Percentiles rank a stretch among this genome's conserved stretches.
Evolutionary conservation across 768 basidiomycete species (phyloP).

Genomic region (Psilocybe cyanescens): DNA sequence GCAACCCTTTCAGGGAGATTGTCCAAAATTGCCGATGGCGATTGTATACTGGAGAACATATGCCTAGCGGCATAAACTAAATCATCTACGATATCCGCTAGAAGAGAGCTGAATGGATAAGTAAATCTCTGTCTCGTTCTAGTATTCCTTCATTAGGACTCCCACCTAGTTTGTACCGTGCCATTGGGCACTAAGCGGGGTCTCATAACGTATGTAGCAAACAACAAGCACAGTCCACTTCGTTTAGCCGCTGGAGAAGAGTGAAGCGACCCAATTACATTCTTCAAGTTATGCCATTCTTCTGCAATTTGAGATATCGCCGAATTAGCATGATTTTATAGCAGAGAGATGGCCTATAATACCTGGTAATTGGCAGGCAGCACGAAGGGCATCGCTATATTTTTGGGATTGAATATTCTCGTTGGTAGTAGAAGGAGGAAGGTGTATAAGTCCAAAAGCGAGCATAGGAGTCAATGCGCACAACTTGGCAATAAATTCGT

Average conservation of each 20-base stretch:
- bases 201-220: conserved; percentile 57
- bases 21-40: conserved; percentile 9
- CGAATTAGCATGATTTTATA: background rate
- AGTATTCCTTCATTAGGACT: background rate
- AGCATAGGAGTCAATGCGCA: conserved; percentile 35
- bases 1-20: conserved; percentile 25
- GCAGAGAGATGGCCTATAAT: conserved; percentile 10
- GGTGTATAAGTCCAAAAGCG: conserved; percentile 10
- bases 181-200: conserved; percentile 36
- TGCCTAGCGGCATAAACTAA: conserved; percentile 23
- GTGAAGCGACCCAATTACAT: conserved; percentile 47
- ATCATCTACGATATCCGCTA: conserved; percentile 20
- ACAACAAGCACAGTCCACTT: conserved; percentile 56
- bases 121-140: background rate
- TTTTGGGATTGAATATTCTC: conserved; percentile 40
- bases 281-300: conserved; percentile 52
- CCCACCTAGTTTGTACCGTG: background rate
- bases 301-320: conserved; percentile 37
- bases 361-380: conserved; percentile 75
- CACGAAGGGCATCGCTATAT: conserved; percentile 55
- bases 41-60: conserved; percentile 9
- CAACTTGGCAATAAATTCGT: conserved; percentile 59
- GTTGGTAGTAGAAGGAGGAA: conserved; percentile 8
- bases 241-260: conserved; percentile 66
- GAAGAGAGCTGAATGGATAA: background rate